Percentiles rank a stretch among this genome's conserved stretches.
Evolutionary conservation across 352 stramenopile genomes (phyloP).

Genomic region (Detonula confervacea): DNA sequence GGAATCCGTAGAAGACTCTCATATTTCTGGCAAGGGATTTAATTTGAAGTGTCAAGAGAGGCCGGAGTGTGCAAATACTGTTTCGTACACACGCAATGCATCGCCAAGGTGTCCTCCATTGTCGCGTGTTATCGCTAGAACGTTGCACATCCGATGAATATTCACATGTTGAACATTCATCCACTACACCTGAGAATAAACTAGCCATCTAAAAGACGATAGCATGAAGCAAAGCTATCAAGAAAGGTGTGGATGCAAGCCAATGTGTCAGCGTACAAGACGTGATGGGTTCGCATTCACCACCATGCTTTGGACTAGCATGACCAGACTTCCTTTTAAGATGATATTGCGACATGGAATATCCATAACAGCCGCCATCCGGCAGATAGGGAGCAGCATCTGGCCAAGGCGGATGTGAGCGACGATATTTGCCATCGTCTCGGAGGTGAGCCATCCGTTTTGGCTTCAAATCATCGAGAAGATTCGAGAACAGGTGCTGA

Average conservation of each 20-base stretch:
- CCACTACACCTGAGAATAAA: not conserved
- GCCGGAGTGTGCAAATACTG: not conserved
- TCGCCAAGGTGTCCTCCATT: not conserved
- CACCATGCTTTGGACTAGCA: not conserved
- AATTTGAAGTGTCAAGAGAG: not conserved
- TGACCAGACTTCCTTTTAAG: constrained; percentile 10
- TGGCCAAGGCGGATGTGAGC: not conserved
- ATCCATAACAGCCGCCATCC: not conserved
- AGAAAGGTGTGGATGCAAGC: not conserved
- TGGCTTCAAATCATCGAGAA: not conserved
- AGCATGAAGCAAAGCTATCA: not conserved
- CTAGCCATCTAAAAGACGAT: not conserved
- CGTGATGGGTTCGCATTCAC: constrained; percentile 2
- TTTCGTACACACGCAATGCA: not conserved
- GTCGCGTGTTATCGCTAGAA: not conserved
- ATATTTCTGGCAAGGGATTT: not conserved
- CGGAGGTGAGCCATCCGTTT: not conserved
- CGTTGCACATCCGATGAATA: not conserved
- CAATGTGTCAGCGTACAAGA: not conserved
- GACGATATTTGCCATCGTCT: not conserved
- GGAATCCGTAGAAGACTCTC: not conserved
- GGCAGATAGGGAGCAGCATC: not conserved
- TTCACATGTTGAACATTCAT: not conserved
- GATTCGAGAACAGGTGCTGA: not conserved
- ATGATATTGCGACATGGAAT: not conserved